Evolutionary conservation across 83 land plant genomes (phyloP).

Genomic region (Thuja plicata): DNA sequence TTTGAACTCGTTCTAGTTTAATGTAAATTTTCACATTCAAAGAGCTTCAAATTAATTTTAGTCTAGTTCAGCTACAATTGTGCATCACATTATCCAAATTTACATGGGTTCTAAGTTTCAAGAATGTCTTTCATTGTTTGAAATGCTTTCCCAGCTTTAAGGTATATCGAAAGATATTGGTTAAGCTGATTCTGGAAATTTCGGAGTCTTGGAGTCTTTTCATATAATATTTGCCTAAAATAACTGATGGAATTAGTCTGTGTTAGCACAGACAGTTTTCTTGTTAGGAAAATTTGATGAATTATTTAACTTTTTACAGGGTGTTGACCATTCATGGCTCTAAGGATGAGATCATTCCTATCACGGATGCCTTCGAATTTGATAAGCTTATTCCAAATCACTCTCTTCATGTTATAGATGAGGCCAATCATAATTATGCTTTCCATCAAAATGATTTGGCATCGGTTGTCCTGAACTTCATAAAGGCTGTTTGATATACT

Average conservation of each 20-base stretch:
- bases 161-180: not conserved
- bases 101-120: not conserved
- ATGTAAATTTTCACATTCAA: not conserved
- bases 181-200: not conserved
- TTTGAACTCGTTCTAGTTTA: not conserved
- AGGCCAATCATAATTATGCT: slow-evolving; percentile 72
- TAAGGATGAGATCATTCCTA: slow-evolving; percentile 65
- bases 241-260: not conserved
- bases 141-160: not conserved
- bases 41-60: not conserved
- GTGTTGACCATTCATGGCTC: slow-evolving; percentile 89
- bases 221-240: not conserved
- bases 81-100: not conserved
- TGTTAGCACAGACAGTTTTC: not conserved
- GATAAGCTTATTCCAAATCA: slow-evolving; percentile 67
- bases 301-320: slow-evolving; percentile 28
- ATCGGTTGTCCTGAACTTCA: slow-evolving; percentile 48
- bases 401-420: slow-evolving; percentile 59
- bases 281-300: not conserved
- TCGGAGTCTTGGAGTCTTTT: not conserved
- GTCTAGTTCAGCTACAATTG: not conserved
- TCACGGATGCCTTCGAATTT: slow-evolving; percentile 71
- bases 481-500: slow-evolving; percentile 18
- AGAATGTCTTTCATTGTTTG: not conserved
- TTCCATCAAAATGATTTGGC: slow-evolving; percentile 52